Evolutionary conservation across 331 rosid genomes (phyloP), one percentile per base, ranked within the genome.

Genomic region (Malus hybrid): DNA sequence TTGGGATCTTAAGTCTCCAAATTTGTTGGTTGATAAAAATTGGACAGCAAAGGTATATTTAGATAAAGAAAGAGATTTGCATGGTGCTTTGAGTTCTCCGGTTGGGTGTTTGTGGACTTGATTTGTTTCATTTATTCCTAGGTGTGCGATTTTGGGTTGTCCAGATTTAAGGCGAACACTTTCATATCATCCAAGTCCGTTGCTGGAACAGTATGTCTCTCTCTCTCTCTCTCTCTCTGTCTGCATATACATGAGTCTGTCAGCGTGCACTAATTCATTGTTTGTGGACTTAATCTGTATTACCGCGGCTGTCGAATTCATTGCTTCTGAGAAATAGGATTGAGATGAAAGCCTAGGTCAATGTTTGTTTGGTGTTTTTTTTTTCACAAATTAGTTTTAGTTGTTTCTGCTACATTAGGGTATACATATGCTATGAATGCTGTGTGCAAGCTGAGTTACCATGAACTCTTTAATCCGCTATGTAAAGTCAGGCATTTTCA

Each of bases 1-100:
- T 70, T 92, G 96, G 99, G 99, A 95, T 87, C 98, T 95, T 42
- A 95, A 95, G 85, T 92, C 99, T 68, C 99, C 99, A 48, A 95
- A 95, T 79, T 82, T 95, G 81, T 84, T 95, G 77, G 98, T 95
- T 60, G 99, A 95, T 76, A 95, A 88, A 83, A 92, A 90, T 81
- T 92, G 98, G 99, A 95, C 93, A 6, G 93, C 90, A 13, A 95
- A 95, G 96, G 98, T 90, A 72, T 52, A 66, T 22, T 66, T 36
- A 67, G 72, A 46, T 71, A 56, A 71, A 72, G 34, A 69, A 48
- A 65, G 58, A 62, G 30, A 66, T 61, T 66, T 33, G 33, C 36
- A 76, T 50, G 81, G 77, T 77, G 16, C 52, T 46, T 29, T 73
- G 22, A 58, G 69, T 18, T 26, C 58, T 3, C 42, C 44, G 46